Evolutionary conservation across 2,329 filamentous ascomycete genomes (phyloP).

Genomic region (Cladobotryum protrusum): DNA sequence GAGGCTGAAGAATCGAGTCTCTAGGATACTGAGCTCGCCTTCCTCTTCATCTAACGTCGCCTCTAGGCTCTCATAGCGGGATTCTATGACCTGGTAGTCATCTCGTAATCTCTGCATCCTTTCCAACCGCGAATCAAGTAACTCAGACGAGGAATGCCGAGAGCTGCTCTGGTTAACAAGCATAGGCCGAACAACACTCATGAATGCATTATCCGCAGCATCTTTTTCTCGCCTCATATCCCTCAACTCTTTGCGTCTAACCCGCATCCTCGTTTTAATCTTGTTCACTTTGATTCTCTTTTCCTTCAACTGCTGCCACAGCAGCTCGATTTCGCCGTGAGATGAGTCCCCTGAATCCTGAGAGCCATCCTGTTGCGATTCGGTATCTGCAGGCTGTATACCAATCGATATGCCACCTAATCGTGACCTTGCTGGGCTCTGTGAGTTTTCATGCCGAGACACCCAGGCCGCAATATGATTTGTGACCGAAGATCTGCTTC

Average conservation of each 20-base stretch:
- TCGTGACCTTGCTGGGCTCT: conserved; percentile 17
- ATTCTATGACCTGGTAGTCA: conserved; percentile 31
- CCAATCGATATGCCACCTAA: conserved; percentile 8
- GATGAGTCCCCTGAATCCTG: conserved; percentile 17
- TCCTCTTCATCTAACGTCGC: conserved; percentile 30
- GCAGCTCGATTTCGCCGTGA: conserved; percentile 26
- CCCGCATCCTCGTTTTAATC: conserved; percentile 27
- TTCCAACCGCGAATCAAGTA: conserved; percentile 24
- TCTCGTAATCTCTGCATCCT: conserved; percentile 33
- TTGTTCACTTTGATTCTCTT: conserved; percentile 24
- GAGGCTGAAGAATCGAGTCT: conserved; percentile 34
- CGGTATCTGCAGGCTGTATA: conserved; percentile 9
- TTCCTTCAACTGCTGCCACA: conserved; percentile 32
- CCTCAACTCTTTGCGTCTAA: conserved; percentile 25
- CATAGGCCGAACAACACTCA: conserved; percentile 32
- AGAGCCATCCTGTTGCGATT: conserved; percentile 13
- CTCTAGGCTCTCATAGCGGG: conserved; percentile 32
- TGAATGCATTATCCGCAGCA: conserved; percentile 34
- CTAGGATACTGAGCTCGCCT: conserved; percentile 28
- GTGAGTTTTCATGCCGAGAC: conserved; percentile 24
- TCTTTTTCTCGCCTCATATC: conserved; percentile 28
- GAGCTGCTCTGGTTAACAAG: conserved; percentile 23
- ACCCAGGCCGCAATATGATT: conserved; percentile 30
- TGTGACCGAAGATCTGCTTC: conserved; percentile 23
- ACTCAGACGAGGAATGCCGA: conserved; percentile 15